Evolutionary conservation across 371 early-diverging fungal species (phyloP), one percentile per base, ranked within the genome.

Genomic region (Umbelopsis sp.): DNA sequence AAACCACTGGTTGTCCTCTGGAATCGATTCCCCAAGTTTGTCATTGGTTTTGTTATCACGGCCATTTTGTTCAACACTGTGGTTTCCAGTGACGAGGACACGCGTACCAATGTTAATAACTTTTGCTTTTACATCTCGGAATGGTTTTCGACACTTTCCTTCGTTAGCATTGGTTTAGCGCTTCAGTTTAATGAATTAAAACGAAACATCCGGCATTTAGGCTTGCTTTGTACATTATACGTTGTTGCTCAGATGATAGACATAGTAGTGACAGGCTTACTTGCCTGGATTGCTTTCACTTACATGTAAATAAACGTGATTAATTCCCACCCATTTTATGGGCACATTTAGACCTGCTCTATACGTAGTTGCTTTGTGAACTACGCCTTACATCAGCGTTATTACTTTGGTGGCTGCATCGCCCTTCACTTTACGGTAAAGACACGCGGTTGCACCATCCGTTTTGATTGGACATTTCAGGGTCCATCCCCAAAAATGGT

Each of bases 1-100:
- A 78, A 67, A 25, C 72, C 80, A 1, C 68, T 74, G 12, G 73
- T 83, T 0, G 35, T 86, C 48, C 67, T 86, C 8, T 88, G 87
- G 87, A 78, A 79, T 24, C 80, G 89, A 6, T 88, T 88, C 68
- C 89, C 89, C 4, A 88, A 88, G 51, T 88, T 88, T 67, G 87
- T 88, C 0, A 72, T 88, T 50, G 89, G 89, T 0, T 88, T 88
- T 51, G 77, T 88, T 50, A 67, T 83, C 25, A 88, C 88, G 0
- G 88, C 88, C 0, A 69, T 86, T 2, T 65, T 88, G 14, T 88
- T 88, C 70, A 88, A 88, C 46, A 88, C 88, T 0, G 82, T 79
- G 2, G 75, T 88, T 1, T 70, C 78, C 2, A 68, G 64, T 22
- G 72, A 75, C 6, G 35, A 75, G 3, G 79, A 82, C 25, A 50